Evolutionary conservation across 2,329 filamentous ascomycete genomes (phyloP).

Genomic region (Geoglossum cookeanum): DNA sequence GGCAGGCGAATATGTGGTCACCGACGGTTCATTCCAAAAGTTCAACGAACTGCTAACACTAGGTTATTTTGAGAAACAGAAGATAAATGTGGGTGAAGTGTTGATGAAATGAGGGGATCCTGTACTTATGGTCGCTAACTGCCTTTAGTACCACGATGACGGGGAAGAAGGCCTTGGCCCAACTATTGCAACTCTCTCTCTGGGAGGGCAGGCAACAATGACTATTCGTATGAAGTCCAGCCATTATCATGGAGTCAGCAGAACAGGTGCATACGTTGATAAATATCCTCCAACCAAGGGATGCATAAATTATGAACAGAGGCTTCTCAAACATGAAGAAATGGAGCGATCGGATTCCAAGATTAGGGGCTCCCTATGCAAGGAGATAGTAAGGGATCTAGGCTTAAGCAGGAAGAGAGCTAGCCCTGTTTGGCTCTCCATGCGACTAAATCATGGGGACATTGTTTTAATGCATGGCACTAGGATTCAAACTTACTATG

Average conservation of each 20-base stretch:
- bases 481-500: conserved; percentile 38
- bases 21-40: conserved; percentile 17
- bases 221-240: conserved; percentile 35
- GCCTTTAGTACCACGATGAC: conserved; percentile 40
- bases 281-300: conserved; percentile 15
- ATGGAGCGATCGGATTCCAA: conserved; percentile 14
- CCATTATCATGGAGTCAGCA: conserved; percentile 18
- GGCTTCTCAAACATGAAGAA: conserved; percentile 16
- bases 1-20: conserved; percentile 28
- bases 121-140: not conserved
- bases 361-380: conserved; percentile 2
- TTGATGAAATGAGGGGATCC: not conserved
- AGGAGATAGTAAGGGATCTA: conserved; percentile 19
- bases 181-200: conserved; percentile 40
- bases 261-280: conserved; percentile 10
- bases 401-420: conserved; percentile 15
- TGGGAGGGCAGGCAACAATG: conserved; percentile 41
- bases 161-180: conserved; percentile 43
- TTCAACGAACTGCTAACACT: conserved; percentile 47
- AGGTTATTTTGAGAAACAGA: conserved; percentile 40
- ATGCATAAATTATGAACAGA: conserved; percentile 17
- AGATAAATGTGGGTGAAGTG: conserved; percentile 31
- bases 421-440: conserved; percentile 19
- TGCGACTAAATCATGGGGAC: conserved; percentile 41
- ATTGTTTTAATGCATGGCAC: conserved; percentile 44